These are phyloP conservation scores for Bremia lactucae DNA, from an alignment of 352 stramenopile genomes.

Conservation along the genomic window DNA sequence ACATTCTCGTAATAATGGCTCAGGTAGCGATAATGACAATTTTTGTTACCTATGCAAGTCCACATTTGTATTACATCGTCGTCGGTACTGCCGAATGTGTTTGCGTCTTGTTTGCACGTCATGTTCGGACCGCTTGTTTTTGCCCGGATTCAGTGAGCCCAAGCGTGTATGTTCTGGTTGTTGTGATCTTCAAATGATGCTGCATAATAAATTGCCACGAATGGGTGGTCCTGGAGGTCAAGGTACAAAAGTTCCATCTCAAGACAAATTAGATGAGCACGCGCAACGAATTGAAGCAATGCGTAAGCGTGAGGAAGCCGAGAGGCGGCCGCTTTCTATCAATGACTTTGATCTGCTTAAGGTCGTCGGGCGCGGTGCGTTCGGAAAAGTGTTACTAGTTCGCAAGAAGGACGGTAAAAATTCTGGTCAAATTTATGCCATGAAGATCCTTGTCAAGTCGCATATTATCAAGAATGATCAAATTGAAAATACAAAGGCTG, in stretches of 20 bases:
- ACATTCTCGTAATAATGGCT: slow-evolving; percentile 6
- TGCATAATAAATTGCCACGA: slow-evolving; percentile 76
- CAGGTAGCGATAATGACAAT: slow-evolving; percentile 28
- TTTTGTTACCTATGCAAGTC: slow-evolving; percentile 76
- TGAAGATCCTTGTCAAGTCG: slow-evolving; percentile 92
- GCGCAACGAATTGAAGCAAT: slow-evolving; percentile 66
- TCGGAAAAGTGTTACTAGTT: slow-evolving; percentile 93
- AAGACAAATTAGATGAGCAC: slow-evolving; percentile 57
- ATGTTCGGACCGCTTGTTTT: slow-evolving; percentile 79
- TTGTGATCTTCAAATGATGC: slow-evolving; percentile 82
- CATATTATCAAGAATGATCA: slow-evolving; percentile 90
- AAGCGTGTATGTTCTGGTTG: slow-evolving; percentile 80
- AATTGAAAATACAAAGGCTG: slow-evolving; percentile 87
- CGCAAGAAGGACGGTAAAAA: slow-evolving; percentile 87
- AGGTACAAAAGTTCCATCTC: slow-evolving; percentile 23
- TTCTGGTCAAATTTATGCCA: slow-evolving; percentile 83
- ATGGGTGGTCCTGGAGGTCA: slow-evolving; percentile 23
- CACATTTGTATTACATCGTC: slow-evolving; percentile 68
- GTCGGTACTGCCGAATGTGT: slow-evolving; percentile 81
- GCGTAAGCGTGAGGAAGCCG: slow-evolving; percentile 67
- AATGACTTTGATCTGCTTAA: slow-evolving; percentile 93
- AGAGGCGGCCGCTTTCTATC: slow-evolving; percentile 67
- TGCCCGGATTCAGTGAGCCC: slow-evolving; percentile 79
- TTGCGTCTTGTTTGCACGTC: slow-evolving; percentile 70
- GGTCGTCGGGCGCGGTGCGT: slow-evolving; percentile 90